phyloP scores from a whole-genome alignment of 1,284 basidiomycete species.

The Cryptococcus floricola region DNA sequence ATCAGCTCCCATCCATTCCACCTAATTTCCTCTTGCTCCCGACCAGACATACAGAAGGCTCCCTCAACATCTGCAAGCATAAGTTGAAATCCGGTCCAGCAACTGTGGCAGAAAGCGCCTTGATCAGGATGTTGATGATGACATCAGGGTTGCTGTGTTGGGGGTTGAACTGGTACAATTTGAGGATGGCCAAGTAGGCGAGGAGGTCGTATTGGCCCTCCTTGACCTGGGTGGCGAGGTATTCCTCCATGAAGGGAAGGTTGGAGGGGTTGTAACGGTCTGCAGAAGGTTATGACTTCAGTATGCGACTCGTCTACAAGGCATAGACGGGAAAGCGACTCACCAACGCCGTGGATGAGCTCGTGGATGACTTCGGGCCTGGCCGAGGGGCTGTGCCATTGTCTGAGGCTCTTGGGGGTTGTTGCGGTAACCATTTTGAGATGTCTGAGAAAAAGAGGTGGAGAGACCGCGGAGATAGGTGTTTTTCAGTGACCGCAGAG shows the following conservation, averaged over 20 bases:
- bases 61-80: slow-evolving; percentile 69
- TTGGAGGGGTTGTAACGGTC: slow-evolving; percentile 96
- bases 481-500: no score
- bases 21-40: no score
- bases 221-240: slow-evolving; percentile 85
- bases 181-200: slow-evolving; percentile 78
- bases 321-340: slow-evolving; percentile 36
- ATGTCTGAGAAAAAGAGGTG: background rate
- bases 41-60: slow-evolving; percentile 29
- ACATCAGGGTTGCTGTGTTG: slow-evolving; percentile 89
- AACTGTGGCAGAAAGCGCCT: slow-evolving; percentile 81
- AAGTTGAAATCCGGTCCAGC: slow-evolving; percentile 75
- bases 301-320: background rate
- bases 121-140: slow-evolving; percentile 89
- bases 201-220: slow-evolving; percentile 88
- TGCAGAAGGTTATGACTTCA: slow-evolving; percentile 35
- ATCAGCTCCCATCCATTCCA: no score
- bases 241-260: slow-evolving; percentile 86
- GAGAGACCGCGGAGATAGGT: no score
- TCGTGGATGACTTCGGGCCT: slow-evolving; percentile 81
- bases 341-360: slow-evolving; percentile 86
- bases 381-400: slow-evolving; percentile 59
- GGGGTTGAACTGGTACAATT: slow-evolving; percentile 93
- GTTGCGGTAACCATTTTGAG: slow-evolving; percentile 36
- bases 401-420: slow-evolving; percentile 34